Base-by-base conservation (phyloP, 495 filamentous ascomycete genomes). In the Trichoderma virens region DNA sequence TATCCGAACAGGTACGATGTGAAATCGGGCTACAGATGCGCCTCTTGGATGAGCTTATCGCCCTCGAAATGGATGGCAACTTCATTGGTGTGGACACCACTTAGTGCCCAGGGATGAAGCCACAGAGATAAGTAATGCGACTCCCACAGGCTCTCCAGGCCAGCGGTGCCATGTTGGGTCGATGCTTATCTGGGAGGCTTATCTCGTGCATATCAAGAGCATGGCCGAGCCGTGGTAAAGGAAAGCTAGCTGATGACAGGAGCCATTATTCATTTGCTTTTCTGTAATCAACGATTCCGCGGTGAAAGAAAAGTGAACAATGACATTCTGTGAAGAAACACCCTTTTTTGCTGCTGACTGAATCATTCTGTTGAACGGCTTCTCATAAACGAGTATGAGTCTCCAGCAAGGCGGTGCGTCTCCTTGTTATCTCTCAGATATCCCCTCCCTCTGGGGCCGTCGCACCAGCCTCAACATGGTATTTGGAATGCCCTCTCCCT, bases 111-210 rank as follows among this genome's bases (percentile, higher is more conserved):
- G 27, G 51, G 25, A 14, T 56, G 51, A 56, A 56, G 51, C 51
- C 51, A 56, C 51, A 56, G 23, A 56, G 51, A 56, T 56, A 56
- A 56, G 51, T 56, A 25, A 27, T 28, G 20, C 51, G 25, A 31
- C 51, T 56, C 51, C 51, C 51, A 56, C 51, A 56, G 51, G 51
- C 30, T 28, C 7, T 56, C 51, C 23, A 6, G 23, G 27, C 13
- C 9, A 9, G 28, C 51, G 51, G 51, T 56, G 51, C 43, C 51
- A 56, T 30, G 51, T 56, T 56, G 25, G 51, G 51, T 56, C 51
- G 51, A 56, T 27, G 51, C 51, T 56, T 56, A 56, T 56, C 51
- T 56, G 27, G 25, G 51, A 56, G 51, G 51, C 51, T 56, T 56
- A 56, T 56, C 51, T 56, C 27, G 41, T 56, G 27, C 23, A 28